Evolutionary conservation across 768 basidiomycete genomes (phyloP), one percentile per base, ranked within the genome.

Genomic region (Pleurotus ostreatus): DNA sequence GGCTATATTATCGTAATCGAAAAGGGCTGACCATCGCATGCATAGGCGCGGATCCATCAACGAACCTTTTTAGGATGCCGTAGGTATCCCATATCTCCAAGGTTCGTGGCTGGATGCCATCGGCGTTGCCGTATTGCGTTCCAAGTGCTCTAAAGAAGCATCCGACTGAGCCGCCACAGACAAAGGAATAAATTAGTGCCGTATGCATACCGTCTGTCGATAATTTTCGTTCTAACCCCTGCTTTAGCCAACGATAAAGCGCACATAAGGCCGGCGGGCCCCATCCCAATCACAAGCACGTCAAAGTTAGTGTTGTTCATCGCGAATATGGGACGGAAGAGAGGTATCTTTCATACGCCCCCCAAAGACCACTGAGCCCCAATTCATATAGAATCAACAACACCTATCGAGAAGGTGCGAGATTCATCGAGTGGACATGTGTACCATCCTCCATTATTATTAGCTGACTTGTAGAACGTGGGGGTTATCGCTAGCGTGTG

Each of bases 281-380:
- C 74, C 2, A 74, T 74, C 5, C 74, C 74, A 34, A 74, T 59
- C 55, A 75, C 65, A 56, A 75, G 70, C 25, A 75, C 74, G 55
- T 75, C 74, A 40, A 71, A 68, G 1, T 54, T 45, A 49, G 65
- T 67, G 26, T 7, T 30, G 26, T 1, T 30, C 26, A 30, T 30
- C 5, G 26, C 26, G 26, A 30, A 30, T 30, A 6, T 7, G 26
- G 26, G 26, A 6, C 6, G 9, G 26, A 30, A 30, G 26, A 30
- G 26, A 30, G 26, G 8, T 30, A 30, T 30, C 26, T 6, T 30
- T 30, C 26, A 7, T 5, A 7, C 6, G 4, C 26, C 26, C 26
- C 26, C 6, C 26, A 30, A 30, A 30, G 6, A 30, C 26, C 26
- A 30, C 26, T 5, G 26, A 4, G 8, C 26, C 26, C 26, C 26